Base-by-base conservation (phyloP, 2,329 filamentous ascomycete genomes). In the Xylaria arbuscula region DNA sequence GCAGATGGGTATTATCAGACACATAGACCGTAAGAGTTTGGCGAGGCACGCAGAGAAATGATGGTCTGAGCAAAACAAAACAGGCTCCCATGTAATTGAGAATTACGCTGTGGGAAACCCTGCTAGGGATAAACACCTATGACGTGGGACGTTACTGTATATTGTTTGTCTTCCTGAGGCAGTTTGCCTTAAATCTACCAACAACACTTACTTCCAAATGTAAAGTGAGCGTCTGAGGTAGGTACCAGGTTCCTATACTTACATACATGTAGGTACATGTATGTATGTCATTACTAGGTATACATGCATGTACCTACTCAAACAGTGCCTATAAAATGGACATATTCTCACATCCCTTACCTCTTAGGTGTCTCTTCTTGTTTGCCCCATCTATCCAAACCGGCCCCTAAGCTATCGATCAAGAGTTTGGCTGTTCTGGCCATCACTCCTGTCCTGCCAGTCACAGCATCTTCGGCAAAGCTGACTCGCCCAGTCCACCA, bases 401-500 rank as follows among this genome's bases (percentile, higher is more conserved):
- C 75, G 10, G 63, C 54, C 56, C 74, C 74, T 9, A 81, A 67
- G 17, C 66, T 60, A 0, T 62, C 40, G 1, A 82, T 65, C n/a
- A 82, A 59, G 2, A n/a, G 50, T 22, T 63, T 64, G 0, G 79
- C 80, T 69, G 75, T 72, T 15, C 55, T 51, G 15, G 72, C 77
- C 17, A 72, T 67, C 19, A 58, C 69, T 1, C 80, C 80, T 4
- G 58, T 60, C 42, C 81, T 72, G 3, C 72, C 79, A 5, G 66
- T 71, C 1, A 51, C 68, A 8, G 82, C 82, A 71, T 90, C 85
- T 72, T 90, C 88, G 0, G 80, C 77, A 76, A 88, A 92, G 71
- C 88, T 90, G 4, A 90, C 83, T 64, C 87, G 81, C 1, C 76
- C 81, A 2, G 80, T 85, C 76, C 84, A 86, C 90, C 90, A 93